Evolutionary conservation across 768 basidiomycete genomes (phyloP), one percentile per base, ranked within the genome.

Genomic region (Tricholoma bakamatsutake): DNA sequence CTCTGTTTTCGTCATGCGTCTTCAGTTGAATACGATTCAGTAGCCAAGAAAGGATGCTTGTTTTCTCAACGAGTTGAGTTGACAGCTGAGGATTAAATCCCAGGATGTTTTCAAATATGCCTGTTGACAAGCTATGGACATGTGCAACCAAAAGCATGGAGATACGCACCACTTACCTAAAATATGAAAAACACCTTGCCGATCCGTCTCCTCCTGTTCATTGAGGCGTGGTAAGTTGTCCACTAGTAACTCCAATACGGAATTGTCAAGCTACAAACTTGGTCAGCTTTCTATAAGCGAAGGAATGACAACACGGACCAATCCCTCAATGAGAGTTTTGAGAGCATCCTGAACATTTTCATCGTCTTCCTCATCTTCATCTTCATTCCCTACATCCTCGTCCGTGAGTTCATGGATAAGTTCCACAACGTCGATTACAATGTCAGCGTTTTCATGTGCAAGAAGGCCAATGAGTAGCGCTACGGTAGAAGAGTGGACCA

Each of bases 361-460:
- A 52, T 80, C 82, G 54, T 82, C 82, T 21, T 87, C 87, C 0
- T 87, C 81, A 9, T 81, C 83, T 24, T 82, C 84, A 2, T 67
- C 81, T 62, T 87, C 90, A 48, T 89, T 85, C 4, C 89, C 90
- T 1, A 92, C 91, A 62, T 98, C 96, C 70, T 98, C 97, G 61
- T 99, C 97, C 1, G 94, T 96, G 58, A 98, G 79, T 70, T 99
- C 97, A 63, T 93, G 87, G 5, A 99, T 76, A 17, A 96, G 80
- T 66, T 95, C 91, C 34, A 98, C 85, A 31, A 93, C 88, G 61
- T 97, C 94, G 53, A 98, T 90, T n/a, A 90, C 90, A 57, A 99
- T 98, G 71, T 99, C 97, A 47, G 87, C 80, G 67, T 99, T 99
- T 70, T 99, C 97, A 67, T 99, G 95, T 55, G 85, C 90, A 54